Evolutionary conservation across 495 filamentous ascomycete species (phyloP), one percentile per base, ranked within the genome.

Genomic region (Aspergillus biplanus): DNA sequence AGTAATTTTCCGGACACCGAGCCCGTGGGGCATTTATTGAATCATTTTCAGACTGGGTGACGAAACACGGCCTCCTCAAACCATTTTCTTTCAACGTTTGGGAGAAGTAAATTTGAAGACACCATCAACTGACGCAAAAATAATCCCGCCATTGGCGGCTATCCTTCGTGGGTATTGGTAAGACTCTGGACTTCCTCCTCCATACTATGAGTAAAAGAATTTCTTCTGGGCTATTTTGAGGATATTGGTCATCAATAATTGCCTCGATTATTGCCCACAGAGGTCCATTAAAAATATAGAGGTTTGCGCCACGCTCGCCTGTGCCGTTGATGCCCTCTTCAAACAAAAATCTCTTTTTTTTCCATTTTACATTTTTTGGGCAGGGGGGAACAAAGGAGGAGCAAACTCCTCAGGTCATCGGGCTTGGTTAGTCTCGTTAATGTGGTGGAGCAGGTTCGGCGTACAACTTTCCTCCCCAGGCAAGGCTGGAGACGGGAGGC

Each of bases 381-480:
- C n/a, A n/a, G 21, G 21, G 21, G 21, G 21, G 21, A 2, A 27
- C 21, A 27, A 27, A 27, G 21, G 21, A 27, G 21, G 21, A 2
- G 21, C 21, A 1, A 50, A 50, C 8, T 50, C 27, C 16, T 6
- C 8, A 27, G 16, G 16, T 50, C 27, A 5, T 50, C 27, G 39
- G 39, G 11, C n/a, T 50, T 18, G n/a, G 47, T 18, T 50, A 18
- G 47, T 8, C 46, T 49, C 11, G 39, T 15, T 13, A 15, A 44
- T 44, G 16, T 21, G 27, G 47, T 50, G 47, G 47, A 44, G 47
- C 16, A 18, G 7, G 47, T 50, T 50, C 47, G 47, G 47, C 46
- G 46, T 49, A n/a, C 46, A 16, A 49, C 46, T 18, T 49, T 49
- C 46, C 46, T 49, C 46, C 15, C 47, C 16, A 7, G 27, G 47